Conservation (phyloP, 192 early-diverging fungal genomes). For the Backusella macrospora region DNA sequence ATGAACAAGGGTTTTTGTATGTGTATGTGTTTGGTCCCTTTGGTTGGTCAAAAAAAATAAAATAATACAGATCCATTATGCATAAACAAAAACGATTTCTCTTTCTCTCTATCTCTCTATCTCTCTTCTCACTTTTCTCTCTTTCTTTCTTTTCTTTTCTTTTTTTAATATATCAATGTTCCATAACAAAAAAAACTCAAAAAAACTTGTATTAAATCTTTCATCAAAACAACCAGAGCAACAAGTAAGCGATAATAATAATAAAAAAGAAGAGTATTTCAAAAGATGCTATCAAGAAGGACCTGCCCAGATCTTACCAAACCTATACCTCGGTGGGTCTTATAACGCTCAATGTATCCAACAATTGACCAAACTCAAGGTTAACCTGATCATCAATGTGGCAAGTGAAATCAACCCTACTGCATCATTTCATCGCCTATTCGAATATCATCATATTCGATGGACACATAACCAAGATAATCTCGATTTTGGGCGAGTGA, state of each 20-base stretch:
- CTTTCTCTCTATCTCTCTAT: neutral
- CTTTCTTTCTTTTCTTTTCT: neutral
- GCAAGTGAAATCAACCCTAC: slow-evolving; percentile 62
- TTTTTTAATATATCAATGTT: neutral
- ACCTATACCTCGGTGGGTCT: slow-evolving; percentile 67
- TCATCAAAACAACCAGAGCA: neutral
- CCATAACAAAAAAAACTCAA: neutral
- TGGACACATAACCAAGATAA: slow-evolving; percentile 79
- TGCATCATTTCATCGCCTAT: neutral
- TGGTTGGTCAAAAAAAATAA: slow-evolving; percentile 14
- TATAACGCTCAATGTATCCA: slow-evolving; percentile 57
- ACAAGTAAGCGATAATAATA: neutral
- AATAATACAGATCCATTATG: slow-evolving; percentile 8
- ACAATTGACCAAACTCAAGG: slow-evolving; percentile 49
- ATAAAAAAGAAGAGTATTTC: neutral
- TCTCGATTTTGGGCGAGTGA: slow-evolving; percentile 65
- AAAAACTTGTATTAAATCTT: neutral
- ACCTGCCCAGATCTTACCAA: slow-evolving; percentile 67
- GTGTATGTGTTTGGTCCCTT: neutral
- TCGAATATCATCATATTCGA: slow-evolving; percentile 60
- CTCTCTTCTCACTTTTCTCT: too few relatives aligned
- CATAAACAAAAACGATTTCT: neutral
- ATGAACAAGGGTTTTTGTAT: neutral
- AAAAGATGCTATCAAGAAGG: slow-evolving; percentile 48
- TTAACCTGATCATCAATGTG: slow-evolving; percentile 70